Percentiles rank a stretch among this genome's conserved stretches.
phyloP scores from a whole-genome alignment of 2,329 filamentous ascomycete species.

The Coleophoma cylindrospora region DNA sequence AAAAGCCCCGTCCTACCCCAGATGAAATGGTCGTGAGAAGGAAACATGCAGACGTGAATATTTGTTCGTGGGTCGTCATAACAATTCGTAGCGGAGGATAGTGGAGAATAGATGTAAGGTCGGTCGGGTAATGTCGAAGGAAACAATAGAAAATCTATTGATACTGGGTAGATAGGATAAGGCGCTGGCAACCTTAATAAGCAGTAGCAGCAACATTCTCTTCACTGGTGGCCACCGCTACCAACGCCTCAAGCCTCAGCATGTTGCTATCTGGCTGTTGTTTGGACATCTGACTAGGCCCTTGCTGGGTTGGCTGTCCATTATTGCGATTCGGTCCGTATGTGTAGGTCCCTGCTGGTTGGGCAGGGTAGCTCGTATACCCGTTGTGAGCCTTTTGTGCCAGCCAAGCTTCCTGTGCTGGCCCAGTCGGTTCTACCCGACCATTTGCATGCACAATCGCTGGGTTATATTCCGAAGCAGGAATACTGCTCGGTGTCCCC shows the following conservation, averaged over 20 bases:
- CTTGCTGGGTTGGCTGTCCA: conserved; percentile 27
- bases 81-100: too few relatives aligned
- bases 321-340: conserved; percentile 22
- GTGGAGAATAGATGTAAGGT: too few relatives aligned
- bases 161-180: too few relatives aligned
- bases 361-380: conserved; percentile 22
- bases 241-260: conserved; percentile 54
- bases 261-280: conserved; percentile 37
- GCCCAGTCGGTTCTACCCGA: conserved; percentile 37
- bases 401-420: conserved; percentile 16
- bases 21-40: too few relatives aligned
- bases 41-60: too few relatives aligned
- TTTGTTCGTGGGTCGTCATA: too few relatives aligned
- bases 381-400: conserved; percentile 15
- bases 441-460: conserved; percentile 46
- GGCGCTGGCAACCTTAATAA: conserved; percentile 9
- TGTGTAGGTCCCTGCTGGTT: conserved; percentile 14
- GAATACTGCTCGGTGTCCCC: conserved; percentile 39
- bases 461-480: conserved; percentile 44
- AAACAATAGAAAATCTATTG: too few relatives aligned
- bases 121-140: too few relatives aligned
- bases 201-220: conserved; percentile 31
- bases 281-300: conserved; percentile 19
- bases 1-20: too few relatives aligned
- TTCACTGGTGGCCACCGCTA: conserved; percentile 60